Base-by-base conservation (phyloP, 169 alveolate genomes). In the Besnoitia besnoiti region DNA sequence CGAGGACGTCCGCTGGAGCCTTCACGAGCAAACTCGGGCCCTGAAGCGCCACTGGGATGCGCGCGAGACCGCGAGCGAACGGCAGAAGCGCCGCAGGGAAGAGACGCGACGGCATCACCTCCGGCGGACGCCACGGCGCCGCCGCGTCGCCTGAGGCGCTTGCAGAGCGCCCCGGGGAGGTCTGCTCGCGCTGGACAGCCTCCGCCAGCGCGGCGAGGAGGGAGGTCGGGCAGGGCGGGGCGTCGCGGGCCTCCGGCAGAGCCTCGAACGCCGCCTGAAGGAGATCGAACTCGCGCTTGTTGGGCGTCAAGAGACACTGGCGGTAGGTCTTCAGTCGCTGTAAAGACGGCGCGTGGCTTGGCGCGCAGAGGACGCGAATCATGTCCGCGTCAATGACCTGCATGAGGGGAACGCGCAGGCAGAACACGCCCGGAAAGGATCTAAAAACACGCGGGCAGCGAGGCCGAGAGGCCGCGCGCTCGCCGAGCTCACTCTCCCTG, bases 351-450 rank as follows among this genome's bases (percentile, higher is more conserved):
- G 51, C 88, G 44, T 90, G 42, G 8, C 46, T 37, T 4, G 93
- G 93, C 1, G 50, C n/a, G n/a, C 79, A 90, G 46, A 90, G 79
- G 27, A 90, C 75, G 62, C 93, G 88, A 39, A 90, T 73, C 93
- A 90, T 90, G 35, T 90, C 93, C 51, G 93, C 93, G 37, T 90
- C 93, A 80, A 90, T 27, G n/a, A 90, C 79, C 93, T 90, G 40
- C 8, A 10, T 12, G 59, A 77, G 40, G 59, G 87, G 49, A 39
- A 39, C 39, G 40, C 21, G 40, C 87, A 39, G 24, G 55, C 55
- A 49, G 67, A 55, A 55, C 67, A 55, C 4, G 67, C 5, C 67
- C 12, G 67, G 67, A 55, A 21, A 55, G 67, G 24, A 55, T 16
- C 4, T n/a, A n/a, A n/a, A n/a, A n/a, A n/a, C n/a, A n/a, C n/a